phyloP scores from a whole-genome alignment of 352 stramenopile genomes.

The Phytophthora vignae region DNA sequence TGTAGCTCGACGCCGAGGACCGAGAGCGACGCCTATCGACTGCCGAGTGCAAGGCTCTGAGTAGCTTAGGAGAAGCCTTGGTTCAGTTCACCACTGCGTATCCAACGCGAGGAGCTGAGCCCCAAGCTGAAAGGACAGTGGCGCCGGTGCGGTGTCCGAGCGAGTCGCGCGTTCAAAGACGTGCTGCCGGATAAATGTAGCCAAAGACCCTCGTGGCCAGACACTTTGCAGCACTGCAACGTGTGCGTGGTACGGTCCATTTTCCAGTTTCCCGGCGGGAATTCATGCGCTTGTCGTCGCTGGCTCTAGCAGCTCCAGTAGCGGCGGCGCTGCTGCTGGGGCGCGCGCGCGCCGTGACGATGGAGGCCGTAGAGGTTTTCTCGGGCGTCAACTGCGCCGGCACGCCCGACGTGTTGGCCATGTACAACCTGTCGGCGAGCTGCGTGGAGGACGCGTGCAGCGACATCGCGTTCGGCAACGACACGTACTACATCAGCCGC shows the following conservation, averaged over 20 bases:
- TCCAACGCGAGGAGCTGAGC: neutral
- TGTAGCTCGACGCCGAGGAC: too few relatives aligned
- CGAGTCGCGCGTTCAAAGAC: neutral
- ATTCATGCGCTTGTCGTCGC: neutral
- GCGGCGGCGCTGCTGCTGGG: too few relatives aligned
- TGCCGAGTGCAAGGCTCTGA: too few relatives aligned
- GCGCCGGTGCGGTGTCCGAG: neutral
- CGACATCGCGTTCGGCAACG: conserved; percentile 18
- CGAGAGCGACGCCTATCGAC: too few relatives aligned
- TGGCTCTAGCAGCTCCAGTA: too few relatives aligned
- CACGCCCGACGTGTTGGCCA: conserved; percentile 23
- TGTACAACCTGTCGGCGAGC: conserved; percentile 9
- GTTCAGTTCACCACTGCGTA: too few relatives aligned
- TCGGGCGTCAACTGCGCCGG: conserved; percentile 26
- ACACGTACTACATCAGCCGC: conserved; percentile 19
- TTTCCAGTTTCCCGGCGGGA: neutral
- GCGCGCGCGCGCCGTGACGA: conserved; percentile 4
- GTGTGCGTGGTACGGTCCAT: neutral
- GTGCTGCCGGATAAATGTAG: neutral
- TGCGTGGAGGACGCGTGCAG: conserved; percentile 18
- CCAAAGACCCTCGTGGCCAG: neutral
- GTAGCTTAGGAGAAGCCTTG: too few relatives aligned
- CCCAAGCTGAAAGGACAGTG: neutral
- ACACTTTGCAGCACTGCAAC: too few relatives aligned
- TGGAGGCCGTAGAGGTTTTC: conserved; percentile 25